Percentiles rank a stretch among this genome's conserved stretches.
Conservation (phyloP, 192 early-diverging fungal species). For the Umbelopsis isabellina region DNA sequence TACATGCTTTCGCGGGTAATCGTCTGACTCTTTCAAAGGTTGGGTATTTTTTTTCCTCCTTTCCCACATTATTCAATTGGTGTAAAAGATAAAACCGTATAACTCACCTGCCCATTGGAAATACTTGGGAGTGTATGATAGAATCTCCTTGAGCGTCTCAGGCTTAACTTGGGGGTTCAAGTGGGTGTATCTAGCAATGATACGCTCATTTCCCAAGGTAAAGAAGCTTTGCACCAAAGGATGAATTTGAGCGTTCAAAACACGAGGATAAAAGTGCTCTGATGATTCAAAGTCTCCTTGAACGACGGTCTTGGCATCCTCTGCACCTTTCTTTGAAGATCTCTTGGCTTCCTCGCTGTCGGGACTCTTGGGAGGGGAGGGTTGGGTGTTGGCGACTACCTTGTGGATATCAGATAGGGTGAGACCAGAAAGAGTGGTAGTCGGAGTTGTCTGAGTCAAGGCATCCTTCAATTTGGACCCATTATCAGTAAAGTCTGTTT, state of each 20-base stretch:
- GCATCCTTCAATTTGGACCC: constrained; percentile 9
- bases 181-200: constrained; percentile 84
- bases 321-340: neutral
- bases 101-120: constrained; percentile 83
- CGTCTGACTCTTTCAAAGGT: neutral
- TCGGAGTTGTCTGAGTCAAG: constrained; percentile 22
- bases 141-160: constrained; percentile 60
- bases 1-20: too few species aligned
- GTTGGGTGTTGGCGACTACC: neutral
- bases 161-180: constrained; percentile 81
- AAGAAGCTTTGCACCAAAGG: constrained; percentile 86
- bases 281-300: constrained; percentile 79
- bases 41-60: too few species aligned
- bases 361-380: constrained; percentile 18
- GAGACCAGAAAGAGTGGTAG: constrained; percentile 16
- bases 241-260: constrained; percentile 87
- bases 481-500: constrained; percentile 1
- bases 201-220: constrained; percentile 85
- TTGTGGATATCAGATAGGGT: constrained; percentile 20
- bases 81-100: neutral
- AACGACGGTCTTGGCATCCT: constrained; percentile 39
- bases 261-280: constrained; percentile 86
- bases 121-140: constrained; percentile 71
- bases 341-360: constrained; percentile 8
- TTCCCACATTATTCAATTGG: neutral